Base-by-base conservation (phyloP, 2,329 filamentous ascomycete species). In the Septoria petroselini region DNA sequence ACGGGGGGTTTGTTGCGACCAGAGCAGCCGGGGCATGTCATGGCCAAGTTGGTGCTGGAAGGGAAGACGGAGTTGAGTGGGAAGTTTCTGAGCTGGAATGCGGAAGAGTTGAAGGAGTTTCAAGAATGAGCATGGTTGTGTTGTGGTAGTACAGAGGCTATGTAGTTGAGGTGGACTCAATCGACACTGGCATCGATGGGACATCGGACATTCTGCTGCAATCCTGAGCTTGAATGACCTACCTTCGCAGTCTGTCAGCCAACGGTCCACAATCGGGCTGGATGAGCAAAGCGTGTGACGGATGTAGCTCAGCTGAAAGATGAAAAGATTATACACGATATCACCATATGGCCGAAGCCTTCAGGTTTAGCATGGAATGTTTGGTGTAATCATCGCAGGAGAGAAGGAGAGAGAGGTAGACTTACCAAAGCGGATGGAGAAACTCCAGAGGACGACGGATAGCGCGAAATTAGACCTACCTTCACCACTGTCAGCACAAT, bases 21-120 rank as follows among this genome's bases (percentile, higher is more conserved):
- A 3, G 88, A 95, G 62, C 85, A 90, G 70, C 88, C 91, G 0
- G 91, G 89, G 0, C 74, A 84, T 68, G 88, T 96, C 9, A 91
- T 97, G 70, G 91, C 90, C 2, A 85, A 81, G 62, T 74, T 97
- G 55, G 84, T 83, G 0, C 68, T 88, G 12, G 74, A 78, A 39
- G 86, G 82, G 4, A 75, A 79, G 3, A 79, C 72, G 47, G 79
- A 83, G 14, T 70, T 96, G 58, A 91, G 79, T 63, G 93, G 93
- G 21, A 83, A 83, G 62, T 90, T 87, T 65, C 71, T 93, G 61
- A 83, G 70, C 81, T 88, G 75, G 55, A 62, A 66, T 53, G 61
- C 58, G 19, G 63, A 61, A 21, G 65, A 66, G 52, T 41, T 67
- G 55, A 62, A 61, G 49, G 57, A 52, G 11, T 67, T 59, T 46